Conservation (phyloP, 371 early-diverging fungal species). For the Apophysomyces trapeziformis region DNA sequence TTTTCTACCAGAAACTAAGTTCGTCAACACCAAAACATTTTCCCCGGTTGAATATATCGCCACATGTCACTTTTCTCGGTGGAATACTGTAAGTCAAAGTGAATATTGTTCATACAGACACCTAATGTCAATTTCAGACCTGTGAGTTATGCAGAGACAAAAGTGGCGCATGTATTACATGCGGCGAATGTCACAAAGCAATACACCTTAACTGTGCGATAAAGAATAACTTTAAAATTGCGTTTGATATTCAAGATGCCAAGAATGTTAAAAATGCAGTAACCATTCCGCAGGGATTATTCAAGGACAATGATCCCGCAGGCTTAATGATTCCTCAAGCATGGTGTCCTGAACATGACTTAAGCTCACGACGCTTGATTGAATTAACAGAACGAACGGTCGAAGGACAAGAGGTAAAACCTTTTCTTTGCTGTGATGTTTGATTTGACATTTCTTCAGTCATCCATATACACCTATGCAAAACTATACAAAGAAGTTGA, state of each 20-base stretch:
- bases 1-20: slow-evolving; percentile 78
- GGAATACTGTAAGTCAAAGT: slow-evolving; percentile 42
- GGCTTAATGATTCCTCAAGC: slow-evolving; percentile 60
- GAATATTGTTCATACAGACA: slow-evolving; percentile 3
- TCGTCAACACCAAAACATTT: slow-evolving; percentile 66
- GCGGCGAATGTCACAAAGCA: slow-evolving; percentile 40
- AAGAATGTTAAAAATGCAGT: slow-evolving; percentile 20
- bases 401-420: slow-evolving; percentile 28
- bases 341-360: slow-evolving; percentile 55
- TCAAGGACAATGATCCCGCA: slow-evolving; percentile 22
- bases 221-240: slow-evolving; percentile 43
- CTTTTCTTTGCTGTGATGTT: neutral
- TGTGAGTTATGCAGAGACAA: slow-evolving; percentile 54
- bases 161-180: slow-evolving; percentile 49
- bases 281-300: slow-evolving; percentile 30
- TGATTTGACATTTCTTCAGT: slow-evolving; percentile 14
- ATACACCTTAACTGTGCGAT: slow-evolving; percentile 58
- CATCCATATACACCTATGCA: slow-evolving; percentile 29
- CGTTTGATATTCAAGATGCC: slow-evolving; percentile 51
- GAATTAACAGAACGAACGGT: slow-evolving; percentile 24
- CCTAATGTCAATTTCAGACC: slow-evolving; percentile 17
- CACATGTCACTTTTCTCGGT: slow-evolving; percentile 65
- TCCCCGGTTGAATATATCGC: slow-evolving; percentile 82
- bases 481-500: slow-evolving; percentile 35
- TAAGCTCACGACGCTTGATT: slow-evolving; percentile 22